A percentile compares a stretch with the other conserved stretches of the same genome.
Evolutionary conservation across 2,329 filamentous ascomycete genomes (phyloP).

Genomic region (Colletotrichum navitas): DNA sequence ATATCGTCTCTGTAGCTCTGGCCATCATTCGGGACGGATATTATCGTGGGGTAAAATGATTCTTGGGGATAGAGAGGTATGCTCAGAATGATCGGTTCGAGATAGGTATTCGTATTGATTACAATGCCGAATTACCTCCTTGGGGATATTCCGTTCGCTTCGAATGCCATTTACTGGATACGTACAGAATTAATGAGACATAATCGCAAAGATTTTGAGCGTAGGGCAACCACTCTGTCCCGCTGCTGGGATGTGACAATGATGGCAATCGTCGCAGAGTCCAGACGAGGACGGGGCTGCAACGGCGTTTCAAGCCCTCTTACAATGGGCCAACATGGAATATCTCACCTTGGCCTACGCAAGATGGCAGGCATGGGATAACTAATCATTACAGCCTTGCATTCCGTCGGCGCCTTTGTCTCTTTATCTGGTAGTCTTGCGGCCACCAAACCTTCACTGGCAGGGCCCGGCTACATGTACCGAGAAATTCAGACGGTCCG

Average conservation of each 20-base stretch:
- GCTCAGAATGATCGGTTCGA: neutral
- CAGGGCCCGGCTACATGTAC: neutral
- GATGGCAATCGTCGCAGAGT: neutral
- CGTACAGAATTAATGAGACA: neutral
- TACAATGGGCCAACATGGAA: neutral
- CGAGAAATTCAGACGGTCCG: neutral
- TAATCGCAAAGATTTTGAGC: neutral
- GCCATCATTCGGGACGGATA: slow-evolving; percentile 22
- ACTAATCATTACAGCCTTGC: neutral
- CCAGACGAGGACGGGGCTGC: neutral
- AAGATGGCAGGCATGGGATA: no score
- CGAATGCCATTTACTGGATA: no score
- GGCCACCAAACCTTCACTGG: no score
- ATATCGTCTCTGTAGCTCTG: slow-evolving; percentile 25
- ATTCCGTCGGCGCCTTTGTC: neutral
- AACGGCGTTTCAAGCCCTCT: neutral
- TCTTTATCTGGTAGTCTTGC: neutral
- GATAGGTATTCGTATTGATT: neutral
- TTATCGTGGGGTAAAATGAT: slow-evolving; percentile 20
- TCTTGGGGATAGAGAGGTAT: slow-evolving; percentile 14
- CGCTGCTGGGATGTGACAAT: neutral
- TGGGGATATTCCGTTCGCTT: neutral
- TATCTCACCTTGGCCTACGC: neutral
- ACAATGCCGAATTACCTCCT: neutral
- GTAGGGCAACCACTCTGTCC: neutral